These are phyloP conservation scores for Sanguinoderma infundibulare DNA, from an alignment of 1,284 basidiomycete genomes.

Conservation along the genomic window DNA sequence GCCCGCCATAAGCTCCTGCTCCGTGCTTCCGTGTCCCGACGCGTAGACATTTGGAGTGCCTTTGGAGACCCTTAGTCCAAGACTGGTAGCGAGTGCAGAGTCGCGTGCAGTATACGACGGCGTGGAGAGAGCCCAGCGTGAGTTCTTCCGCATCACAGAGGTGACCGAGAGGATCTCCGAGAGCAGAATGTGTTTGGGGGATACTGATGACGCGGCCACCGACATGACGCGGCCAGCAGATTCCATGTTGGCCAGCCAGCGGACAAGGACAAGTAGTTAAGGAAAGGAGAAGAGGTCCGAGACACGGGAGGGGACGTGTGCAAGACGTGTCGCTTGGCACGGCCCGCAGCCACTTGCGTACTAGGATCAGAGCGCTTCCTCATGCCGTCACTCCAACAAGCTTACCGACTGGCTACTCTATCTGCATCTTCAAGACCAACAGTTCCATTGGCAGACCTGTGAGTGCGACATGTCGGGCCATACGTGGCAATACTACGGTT, in stretches of 20 bases:
- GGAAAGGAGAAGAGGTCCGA: background rate
- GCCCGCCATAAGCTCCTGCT: conserved; percentile 85
- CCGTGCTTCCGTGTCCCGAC: conserved; percentile 55
- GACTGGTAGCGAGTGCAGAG: conserved; percentile 69
- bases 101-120: conserved; percentile 64
- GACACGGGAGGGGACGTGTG: conserved; percentile 21
- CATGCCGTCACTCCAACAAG: conserved; percentile 17
- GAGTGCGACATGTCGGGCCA: too few relatives aligned
- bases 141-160: conserved; percentile 96
- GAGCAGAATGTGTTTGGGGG: conserved; percentile 78
- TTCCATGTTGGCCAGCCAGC: conserved; percentile 18
- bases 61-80: conserved; percentile 71
- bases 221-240: conserved; percentile 9
- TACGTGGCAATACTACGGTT: too few relatives aligned
- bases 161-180: conserved; percentile 93
- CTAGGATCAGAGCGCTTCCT: conserved; percentile 23
- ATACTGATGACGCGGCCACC: conserved; percentile 38
- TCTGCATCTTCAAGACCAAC: too few relatives aligned
- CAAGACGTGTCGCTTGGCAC: conserved; percentile 20
- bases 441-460: too few relatives aligned
- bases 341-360: background rate
- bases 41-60: conserved; percentile 39
- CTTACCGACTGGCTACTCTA: too few relatives aligned
- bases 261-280: background rate
- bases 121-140: conserved; percentile 83